Evolutionary conservation across 2,329 filamentous ascomycete species (phyloP), one percentile per base, ranked within the genome.

Genomic region (Chaetomium globosum): DNA sequence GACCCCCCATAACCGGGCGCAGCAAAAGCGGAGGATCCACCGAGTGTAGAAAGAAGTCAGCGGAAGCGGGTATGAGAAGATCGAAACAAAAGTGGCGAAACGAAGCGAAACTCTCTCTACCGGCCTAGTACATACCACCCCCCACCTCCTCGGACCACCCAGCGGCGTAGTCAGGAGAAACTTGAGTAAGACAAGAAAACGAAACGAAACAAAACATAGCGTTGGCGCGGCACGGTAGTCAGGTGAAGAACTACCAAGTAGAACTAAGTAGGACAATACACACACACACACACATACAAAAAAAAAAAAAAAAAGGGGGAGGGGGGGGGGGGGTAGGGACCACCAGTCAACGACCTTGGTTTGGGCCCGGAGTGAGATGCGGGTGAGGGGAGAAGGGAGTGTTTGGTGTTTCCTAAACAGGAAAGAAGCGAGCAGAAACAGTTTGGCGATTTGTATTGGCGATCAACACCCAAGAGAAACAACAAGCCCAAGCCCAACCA

Each of bases 81-180:
- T n/a, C 10, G 9, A 28, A 23, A 51, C 12, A 23, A 51, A 28
- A 56, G 33, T n/a, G 54, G 54, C 54, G 54, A 43, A 57, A 28
- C 51, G 4, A 28, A 28, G 9, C 12, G 48, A 28, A 28, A 43
- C 39, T 12, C 16, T n/a, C 39, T 19, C 4, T 36, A 36, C 33
- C 33, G 33, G 12, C 33, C 33, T 12, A 36, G 33, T 36, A 36
- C 33, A 3, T 36, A 36, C 8, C 33, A 39, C 36, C 39, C 39
- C 39, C 39, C 39, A 43, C 39, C 39, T 7, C 16, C 16, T 43
- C 39, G 39, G 39, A 43, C 16, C 16, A 16, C 39, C 39, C 39
- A 43, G 39, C 39, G 39, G 39, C 39, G 39, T 43, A 43, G 39
- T 43, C 39, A 43, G 48, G 48, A 51, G 48, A 51, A 51, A 51